phyloP scores from a whole-genome alignment of 2,329 filamentous ascomycete species.

The Hymenoscyphus scutula region DNA sequence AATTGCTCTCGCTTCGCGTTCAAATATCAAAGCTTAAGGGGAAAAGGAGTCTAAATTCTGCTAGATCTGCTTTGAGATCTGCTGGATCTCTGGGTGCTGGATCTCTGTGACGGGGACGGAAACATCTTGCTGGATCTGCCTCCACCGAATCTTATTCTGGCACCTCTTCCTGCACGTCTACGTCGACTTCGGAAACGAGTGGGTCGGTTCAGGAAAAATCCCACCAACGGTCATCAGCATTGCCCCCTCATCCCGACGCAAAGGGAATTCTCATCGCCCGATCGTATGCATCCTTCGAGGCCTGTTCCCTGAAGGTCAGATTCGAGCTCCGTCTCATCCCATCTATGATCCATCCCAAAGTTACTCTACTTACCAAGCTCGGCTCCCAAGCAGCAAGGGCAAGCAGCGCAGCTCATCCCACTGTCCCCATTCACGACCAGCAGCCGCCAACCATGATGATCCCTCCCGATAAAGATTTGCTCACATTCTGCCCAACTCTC shows the following conservation, averaged over 20 bases:
- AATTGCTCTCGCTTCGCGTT: too few relatives aligned
- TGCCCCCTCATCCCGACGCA: constrained; percentile 9
- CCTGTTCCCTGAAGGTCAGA: constrained; percentile 18
- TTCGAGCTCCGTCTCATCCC: constrained; percentile 1
- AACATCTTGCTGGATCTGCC: constrained; percentile 3
- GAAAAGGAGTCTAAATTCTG: not conserved
- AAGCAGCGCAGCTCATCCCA: too few relatives aligned
- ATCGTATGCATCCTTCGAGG: constrained; percentile 21
- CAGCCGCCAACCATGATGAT: constrained; percentile 2
- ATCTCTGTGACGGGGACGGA: constrained; percentile 2
- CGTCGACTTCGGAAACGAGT: not conserved
- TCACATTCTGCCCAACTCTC: constrained; percentile 1
- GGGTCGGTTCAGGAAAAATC: not conserved
- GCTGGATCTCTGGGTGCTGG: constrained; percentile 3
- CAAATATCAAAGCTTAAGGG: too few relatives aligned
- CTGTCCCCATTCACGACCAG: not conserved
- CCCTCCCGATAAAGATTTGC: constrained; percentile 2
- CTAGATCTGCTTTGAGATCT: not conserved
- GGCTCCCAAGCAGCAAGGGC: too few relatives aligned
- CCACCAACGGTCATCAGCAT: not conserved
- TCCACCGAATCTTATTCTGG: constrained; percentile 2
- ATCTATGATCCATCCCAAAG: too few relatives aligned
- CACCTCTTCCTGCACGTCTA: not conserved
- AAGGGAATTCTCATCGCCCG: constrained; percentile 22
- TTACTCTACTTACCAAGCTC: too few relatives aligned